phyloP scores from a whole-genome alignment of 345 rosid genomes.

The Euclidium syriacum region DNA sequence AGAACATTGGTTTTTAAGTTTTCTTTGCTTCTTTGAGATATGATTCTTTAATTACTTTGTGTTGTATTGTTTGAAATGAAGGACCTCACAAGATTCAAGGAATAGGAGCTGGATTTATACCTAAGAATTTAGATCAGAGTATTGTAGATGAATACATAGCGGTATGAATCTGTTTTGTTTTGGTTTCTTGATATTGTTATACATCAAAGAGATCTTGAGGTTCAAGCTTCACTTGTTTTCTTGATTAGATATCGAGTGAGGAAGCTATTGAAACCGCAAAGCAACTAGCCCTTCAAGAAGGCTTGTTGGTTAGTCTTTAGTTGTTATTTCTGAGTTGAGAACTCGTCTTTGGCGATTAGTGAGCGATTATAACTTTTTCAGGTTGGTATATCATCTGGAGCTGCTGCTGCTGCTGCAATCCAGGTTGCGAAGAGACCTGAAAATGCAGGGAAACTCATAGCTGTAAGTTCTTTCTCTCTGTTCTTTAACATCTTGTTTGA shows the following conservation, averaged over 20 bases:
- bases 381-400: conserved; percentile 99
- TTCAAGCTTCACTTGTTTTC: background rate
- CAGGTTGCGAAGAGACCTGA: conserved; percentile 85
- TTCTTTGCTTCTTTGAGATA: background rate
- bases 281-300: conserved; percentile 94
- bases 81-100: conserved; percentile 99
- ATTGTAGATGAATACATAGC: conserved; percentile 83
- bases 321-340: background rate
- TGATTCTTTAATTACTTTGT: background rate
- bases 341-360: background rate
- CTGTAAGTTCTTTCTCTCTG: conserved; percentile 41
- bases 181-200: background rate
- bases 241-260: conserved; percentile 74
- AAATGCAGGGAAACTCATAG: conserved; percentile 88
- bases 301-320: conserved; percentile 76
- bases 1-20: conserved; percentile 17
- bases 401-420: conserved; percentile 91
- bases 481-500: background rate
- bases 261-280: conserved; percentile 95
- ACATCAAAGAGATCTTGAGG: background rate
- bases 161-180: conserved; percentile 33
- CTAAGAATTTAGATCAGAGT: conserved; percentile 69
- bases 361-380: conserved; percentile 21
- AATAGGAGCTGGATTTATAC: conserved; percentile 98
- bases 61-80: conserved; percentile 30